Percentiles rank a stretch among this genome's conserved stretches.
phyloP scores from a whole-genome alignment of 108 stramenopile genomes.

The Skeletonema marinoi region DNA sequence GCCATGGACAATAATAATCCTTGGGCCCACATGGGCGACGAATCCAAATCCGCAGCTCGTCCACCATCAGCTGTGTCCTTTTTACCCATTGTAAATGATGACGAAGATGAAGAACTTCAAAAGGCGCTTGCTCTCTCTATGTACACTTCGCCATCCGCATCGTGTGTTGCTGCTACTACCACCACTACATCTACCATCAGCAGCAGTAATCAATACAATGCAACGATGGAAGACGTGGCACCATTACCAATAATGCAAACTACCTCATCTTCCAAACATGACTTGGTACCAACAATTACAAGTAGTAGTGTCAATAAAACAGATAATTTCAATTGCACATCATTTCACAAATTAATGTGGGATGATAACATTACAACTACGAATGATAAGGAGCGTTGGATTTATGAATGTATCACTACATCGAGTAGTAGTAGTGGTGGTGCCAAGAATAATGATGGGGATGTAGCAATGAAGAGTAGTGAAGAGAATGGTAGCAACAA shows the following conservation, averaged over 20 bases:
- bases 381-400: conserved; percentile 73
- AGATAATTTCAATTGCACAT: conserved; percentile 3
- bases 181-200: background rate
- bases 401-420: conserved; percentile 54
- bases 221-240: background rate
- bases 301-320: background rate
- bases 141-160: background rate
- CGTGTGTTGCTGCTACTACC: background rate
- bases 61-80: background rate
- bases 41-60: background rate
- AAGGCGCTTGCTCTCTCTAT: conserved; percentile 50
- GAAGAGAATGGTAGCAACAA: conserved; percentile 5
- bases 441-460: background rate
- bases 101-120: conserved; percentile 57
- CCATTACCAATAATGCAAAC: background rate
- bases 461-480: conserved; percentile 1
- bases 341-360: conserved; percentile 55
- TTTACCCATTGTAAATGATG: conserved; percentile 14
- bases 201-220: background rate
- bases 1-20: background rate
- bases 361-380: conserved; percentile 53
- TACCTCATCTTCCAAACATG: background rate
- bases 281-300: background rate
- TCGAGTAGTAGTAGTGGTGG: background rate
- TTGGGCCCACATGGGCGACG: background rate